Conservation (phyloP, 2,329 filamentous ascomycete species). For the Botrytis fragariae region DNA sequence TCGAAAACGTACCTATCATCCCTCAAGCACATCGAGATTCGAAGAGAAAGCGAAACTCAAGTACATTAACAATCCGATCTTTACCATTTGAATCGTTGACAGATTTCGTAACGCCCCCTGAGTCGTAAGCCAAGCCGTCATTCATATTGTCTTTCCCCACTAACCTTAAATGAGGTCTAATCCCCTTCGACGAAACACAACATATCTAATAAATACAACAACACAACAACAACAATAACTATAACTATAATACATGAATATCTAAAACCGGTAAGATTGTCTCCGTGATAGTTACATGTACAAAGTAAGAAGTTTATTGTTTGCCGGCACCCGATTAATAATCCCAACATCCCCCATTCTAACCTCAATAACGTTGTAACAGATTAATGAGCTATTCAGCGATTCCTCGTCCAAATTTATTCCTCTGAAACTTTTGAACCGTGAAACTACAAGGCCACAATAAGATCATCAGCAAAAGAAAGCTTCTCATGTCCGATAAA, state of each 20-base stretch:
- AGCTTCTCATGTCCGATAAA: neutral
- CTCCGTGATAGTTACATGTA: neutral
- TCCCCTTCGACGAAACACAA: neutral
- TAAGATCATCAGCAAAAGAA: neutral
- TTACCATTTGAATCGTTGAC: neutral
- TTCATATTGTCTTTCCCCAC: neutral
- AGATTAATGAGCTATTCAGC: neutral
- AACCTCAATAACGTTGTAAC: neutral
- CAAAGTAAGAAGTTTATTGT: neutral
- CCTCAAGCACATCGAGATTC: neutral
- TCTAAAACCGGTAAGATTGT: neutral
- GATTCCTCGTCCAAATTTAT: neutral
- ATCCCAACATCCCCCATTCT: neutral
- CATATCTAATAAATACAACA: neutral
- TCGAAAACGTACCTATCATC: neutral
- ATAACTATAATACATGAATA: neutral
- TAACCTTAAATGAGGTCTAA: neutral
- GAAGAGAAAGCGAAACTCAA: neutral
- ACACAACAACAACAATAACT: neutral
- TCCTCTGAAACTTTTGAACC: neutral
- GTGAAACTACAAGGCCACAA: neutral
- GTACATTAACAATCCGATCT: neutral
- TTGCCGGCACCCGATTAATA: neutral
- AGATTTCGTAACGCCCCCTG: neutral
- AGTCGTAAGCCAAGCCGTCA: conserved; percentile 8